Conservation (phyloP, 2,329 filamentous ascomycete species). For the Incumbomyces lentus region DNA sequence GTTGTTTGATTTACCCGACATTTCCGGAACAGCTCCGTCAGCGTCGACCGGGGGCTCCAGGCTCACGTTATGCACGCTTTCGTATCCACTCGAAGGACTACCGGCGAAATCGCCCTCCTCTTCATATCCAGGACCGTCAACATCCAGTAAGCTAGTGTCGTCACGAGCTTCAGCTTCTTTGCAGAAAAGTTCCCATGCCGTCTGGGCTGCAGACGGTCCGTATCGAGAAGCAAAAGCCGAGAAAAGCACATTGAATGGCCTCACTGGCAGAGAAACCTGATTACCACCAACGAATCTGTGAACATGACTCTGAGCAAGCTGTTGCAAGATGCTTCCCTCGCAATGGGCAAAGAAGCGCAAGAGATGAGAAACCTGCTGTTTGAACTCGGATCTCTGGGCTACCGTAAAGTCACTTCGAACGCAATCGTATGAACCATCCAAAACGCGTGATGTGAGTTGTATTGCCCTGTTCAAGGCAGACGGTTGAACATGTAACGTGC, state of each 20-base stretch:
- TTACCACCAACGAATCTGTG: slow-evolving; percentile 14
- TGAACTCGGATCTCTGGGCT: slow-evolving; percentile 11
- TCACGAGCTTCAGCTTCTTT: slow-evolving; percentile 18
- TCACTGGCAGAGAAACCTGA: slow-evolving; percentile 7
- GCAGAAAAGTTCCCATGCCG: slow-evolving; percentile 41
- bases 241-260: slow-evolving; percentile 28
- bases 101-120: neutral
- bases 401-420: slow-evolving; percentile 10
- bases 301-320: slow-evolving; percentile 8
- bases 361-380: slow-evolving; percentile 16
- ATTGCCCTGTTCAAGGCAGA: neutral
- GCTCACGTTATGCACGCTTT: no score
- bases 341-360: slow-evolving; percentile 13
- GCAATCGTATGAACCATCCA: slow-evolving; percentile 12
- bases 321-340: slow-evolving; percentile 6
- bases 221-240: slow-evolving; percentile 42
- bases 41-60: no score
- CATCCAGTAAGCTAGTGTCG: neutral
- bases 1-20: no score
- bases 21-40: no score
- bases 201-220: slow-evolving; percentile 38
- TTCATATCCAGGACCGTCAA: neutral
- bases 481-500: neutral
- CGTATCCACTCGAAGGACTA: neutral
- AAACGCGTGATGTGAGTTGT: neutral